These are phyloP conservation scores for Leucocoprinus birnbaumii DNA, from an alignment of 768 basidiomycete genomes.

Conservation along the genomic window DNA sequence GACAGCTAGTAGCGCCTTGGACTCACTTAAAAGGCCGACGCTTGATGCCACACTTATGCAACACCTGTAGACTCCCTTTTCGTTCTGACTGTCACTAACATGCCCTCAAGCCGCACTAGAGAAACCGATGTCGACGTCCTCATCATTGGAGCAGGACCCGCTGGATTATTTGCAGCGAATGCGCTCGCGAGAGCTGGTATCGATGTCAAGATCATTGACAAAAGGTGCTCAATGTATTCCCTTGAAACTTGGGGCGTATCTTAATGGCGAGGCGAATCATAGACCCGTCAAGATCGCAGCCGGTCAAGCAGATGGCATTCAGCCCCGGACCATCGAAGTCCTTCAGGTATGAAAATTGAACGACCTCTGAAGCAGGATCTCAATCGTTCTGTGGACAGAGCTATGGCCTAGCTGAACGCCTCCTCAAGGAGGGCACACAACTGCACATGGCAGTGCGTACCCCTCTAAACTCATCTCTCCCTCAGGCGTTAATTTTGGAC, in stretches of 20 bases:
- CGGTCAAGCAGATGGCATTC: constrained; percentile 61
- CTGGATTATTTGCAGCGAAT: constrained; percentile 68
- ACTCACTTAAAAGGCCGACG: neutral
- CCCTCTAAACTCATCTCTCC: neutral
- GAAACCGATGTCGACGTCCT: constrained; percentile 55
- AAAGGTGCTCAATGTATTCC: constrained; percentile 34
- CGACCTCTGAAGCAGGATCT: neutral
- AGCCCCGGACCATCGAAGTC: constrained; percentile 53
- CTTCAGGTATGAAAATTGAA: constrained; percentile 36
- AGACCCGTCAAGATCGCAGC: constrained; percentile 48
- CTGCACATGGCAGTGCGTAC: constrained; percentile 63
- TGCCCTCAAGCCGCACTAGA: constrained; percentile 15
- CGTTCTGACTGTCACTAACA: neutral
- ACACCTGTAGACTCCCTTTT: too few species aligned
- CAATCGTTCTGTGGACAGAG: constrained; percentile 40
- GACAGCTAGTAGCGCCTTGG: neutral
- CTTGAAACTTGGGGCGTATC: neutral
- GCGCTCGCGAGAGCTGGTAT: constrained; percentile 56
- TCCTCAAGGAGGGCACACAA: constrained; percentile 63
- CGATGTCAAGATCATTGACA: constrained; percentile 57
- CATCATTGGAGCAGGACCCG: constrained; percentile 58
- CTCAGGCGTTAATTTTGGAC: neutral
- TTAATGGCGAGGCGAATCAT: neutral
- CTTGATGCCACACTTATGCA: neutral
- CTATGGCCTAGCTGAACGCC: constrained; percentile 68